A percentile compares a stretch with the other conserved stretches of the same genome.
Conservation (phyloP, 768 basidiomycete genomes). For the Cystobasidium ongulense region DNA sequence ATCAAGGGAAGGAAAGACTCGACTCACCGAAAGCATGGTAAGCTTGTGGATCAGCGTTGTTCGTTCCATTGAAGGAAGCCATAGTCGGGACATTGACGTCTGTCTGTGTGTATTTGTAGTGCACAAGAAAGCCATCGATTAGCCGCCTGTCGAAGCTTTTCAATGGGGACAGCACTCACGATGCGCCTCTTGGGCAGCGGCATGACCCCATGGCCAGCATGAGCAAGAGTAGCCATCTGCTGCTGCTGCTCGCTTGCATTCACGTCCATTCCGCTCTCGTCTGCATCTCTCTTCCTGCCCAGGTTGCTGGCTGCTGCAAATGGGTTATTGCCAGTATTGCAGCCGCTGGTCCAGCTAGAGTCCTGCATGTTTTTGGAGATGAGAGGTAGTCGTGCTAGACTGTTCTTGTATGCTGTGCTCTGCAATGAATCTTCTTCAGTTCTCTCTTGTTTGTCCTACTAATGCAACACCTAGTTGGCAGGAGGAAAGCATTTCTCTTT, state of each 20-base stretch:
- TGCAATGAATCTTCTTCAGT: too few relatives aligned
- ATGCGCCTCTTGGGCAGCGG: background rate
- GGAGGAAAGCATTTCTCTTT: too few relatives aligned
- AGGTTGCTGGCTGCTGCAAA: background rate
- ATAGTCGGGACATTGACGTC: background rate
- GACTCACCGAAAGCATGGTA: slow-evolving; percentile 6
- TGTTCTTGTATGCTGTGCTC: too few relatives aligned
- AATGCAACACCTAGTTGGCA: too few relatives aligned
- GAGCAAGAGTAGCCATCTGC: background rate
- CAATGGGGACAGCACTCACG: background rate
- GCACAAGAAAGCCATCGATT: background rate
- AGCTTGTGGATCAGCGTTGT: background rate
- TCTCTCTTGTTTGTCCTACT: too few relatives aligned
- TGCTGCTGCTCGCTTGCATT: background rate
- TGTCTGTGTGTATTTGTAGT: background rate
- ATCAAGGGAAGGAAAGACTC: background rate
- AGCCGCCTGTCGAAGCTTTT: background rate
- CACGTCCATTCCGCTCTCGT: background rate
- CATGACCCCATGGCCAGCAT: background rate
- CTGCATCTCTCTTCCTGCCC: slow-evolving; percentile 7
- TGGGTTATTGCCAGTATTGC: background rate
- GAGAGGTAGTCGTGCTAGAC: too few relatives aligned
- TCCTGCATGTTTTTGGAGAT: too few relatives aligned
- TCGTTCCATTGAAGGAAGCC: background rate
- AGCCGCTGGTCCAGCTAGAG: background rate